Base-by-base conservation (phyloP, 208 protist genomes). In the Wallacemonas sp. region DNA sequence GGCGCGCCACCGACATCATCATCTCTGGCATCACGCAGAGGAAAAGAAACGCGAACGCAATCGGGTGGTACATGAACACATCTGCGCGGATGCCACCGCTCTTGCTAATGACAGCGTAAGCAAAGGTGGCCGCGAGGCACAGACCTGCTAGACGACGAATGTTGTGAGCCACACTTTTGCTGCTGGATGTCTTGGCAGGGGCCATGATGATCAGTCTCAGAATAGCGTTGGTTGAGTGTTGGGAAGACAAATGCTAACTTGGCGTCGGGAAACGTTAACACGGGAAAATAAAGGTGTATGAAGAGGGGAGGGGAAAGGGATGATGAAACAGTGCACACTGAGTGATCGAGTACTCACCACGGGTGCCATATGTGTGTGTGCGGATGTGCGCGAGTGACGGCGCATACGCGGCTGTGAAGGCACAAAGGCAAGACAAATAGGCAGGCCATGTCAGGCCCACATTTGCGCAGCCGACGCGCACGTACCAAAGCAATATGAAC, bases 41-140 rank as follows among this genome's bases (percentile, higher is more conserved):
- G 45, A 86, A 85, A 5, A 73, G 59, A 46, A 78, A 33, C 46
- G 65, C 52, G 69, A 87, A 85, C 15, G 54, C 76, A 53, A 83
- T 71, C 12, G 83, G 79, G 63, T 90, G 83, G 63, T 81, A 90
- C 24, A 81, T 41, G 37, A 87, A 78, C 26, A 72, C 26, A 50
- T 74, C 48, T 3, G 45, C 44, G 41, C 50, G 68, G 33, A 45
- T 37, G n/a, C 66, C 38, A 41, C 38, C 58, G 9, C 27, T 37
- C 29, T 63, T 39, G 29, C 63, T 60, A 24, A 66, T 30, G 19
- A 73, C 17, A 9, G 33, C 42, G 21, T 59, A 15, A 10, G 54
- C 24, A 13, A 73, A 37, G 13, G 44, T 17, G n/a, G 54, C 26
- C 46, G 75, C 53, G 29, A 81, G 30, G 10, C 17, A 19, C 0